phyloP scores from a whole-genome alignment of 495 filamentous ascomycete species.

The Penicillium canescens region DNA sequence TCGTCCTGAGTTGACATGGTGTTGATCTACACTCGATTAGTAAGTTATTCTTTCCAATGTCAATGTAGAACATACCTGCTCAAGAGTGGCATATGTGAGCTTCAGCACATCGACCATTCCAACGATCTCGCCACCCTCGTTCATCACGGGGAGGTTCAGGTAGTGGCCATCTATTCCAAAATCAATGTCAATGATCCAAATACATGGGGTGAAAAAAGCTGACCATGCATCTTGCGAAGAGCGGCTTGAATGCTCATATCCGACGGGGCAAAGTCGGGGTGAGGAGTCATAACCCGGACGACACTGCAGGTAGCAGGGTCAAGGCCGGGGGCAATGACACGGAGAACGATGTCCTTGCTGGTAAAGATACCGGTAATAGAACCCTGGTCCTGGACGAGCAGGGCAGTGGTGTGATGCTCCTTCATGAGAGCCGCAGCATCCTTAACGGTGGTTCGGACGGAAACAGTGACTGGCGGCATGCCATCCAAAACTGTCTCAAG shows the following conservation, averaged over 20 bases:
- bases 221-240: conserved; percentile 97
- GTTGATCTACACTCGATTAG: conserved; percentile 57
- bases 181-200: conserved; percentile 14
- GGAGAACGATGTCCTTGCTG: conserved; percentile 97
- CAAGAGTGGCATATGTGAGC: conserved; percentile 94
- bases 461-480: conserved; percentile 88
- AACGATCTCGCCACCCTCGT: conserved; percentile 93
- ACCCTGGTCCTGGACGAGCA: conserved; percentile 94
- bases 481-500: conserved; percentile 93
- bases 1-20: conserved; percentile 77
- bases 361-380: conserved; percentile 99
- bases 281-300: conserved; percentile 97
- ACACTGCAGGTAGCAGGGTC: conserved; percentile 96
- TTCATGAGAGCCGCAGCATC: conserved; percentile 95
- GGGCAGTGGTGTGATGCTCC: conserved; percentile 95
- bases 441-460: conserved; percentile 91
- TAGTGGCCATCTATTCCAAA: conserved; percentile 84
- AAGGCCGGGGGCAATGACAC: conserved; percentile 94
- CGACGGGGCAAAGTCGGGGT: conserved; percentile 96
- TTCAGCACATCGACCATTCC: conserved; percentile 99
- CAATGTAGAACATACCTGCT: conserved; percentile 68
- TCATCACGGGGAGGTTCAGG: conserved; percentile 97
- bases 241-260: conserved; percentile 99
- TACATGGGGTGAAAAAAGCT: conserved; percentile 28
- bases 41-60: background rate